These are phyloP conservation scores for Sporothrix luriei DNA, from an alignment of 2,329 filamentous ascomycete species.

Conservation along the genomic window DNA sequence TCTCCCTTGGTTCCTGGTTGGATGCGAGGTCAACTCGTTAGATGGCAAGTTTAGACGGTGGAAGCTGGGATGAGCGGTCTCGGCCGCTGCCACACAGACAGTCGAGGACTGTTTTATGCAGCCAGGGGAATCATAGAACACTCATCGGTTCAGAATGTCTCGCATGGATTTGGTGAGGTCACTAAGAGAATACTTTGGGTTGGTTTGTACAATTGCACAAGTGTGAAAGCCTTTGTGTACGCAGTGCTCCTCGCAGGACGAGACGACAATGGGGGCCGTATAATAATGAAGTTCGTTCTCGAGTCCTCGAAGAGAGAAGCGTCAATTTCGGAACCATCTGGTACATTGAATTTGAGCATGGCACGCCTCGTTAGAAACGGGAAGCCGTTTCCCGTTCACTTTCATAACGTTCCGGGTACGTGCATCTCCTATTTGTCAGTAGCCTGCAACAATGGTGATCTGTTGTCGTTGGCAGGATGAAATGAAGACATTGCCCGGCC, in stretches of 20 bases:
- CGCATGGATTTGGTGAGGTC: background rate
- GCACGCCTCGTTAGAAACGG: no score
- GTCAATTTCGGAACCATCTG: background rate
- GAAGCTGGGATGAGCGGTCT: background rate
- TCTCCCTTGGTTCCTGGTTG: background rate
- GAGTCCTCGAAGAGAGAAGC: background rate
- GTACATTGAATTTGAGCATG: background rate
- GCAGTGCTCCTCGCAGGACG: no score
- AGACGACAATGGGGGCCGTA: background rate
- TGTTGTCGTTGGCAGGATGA: background rate
- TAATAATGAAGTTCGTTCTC: background rate
- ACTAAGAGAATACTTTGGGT: background rate
- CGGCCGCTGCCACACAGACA: background rate
- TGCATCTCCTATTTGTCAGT: background rate
- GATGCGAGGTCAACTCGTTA: background rate
- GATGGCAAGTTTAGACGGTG: constrained; percentile 20
- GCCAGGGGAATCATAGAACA: background rate
- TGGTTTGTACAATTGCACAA: background rate
- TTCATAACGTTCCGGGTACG: background rate
- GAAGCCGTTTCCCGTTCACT: no score
- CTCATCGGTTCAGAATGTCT: background rate
- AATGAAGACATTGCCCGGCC: background rate
- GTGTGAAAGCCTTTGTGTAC: background rate
- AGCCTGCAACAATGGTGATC: constrained; percentile 14
- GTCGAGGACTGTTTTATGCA: background rate